These are phyloP conservation scores for Fusarium continuum DNA, from an alignment of 2,329 filamentous ascomycete species.

Conservation along the genomic window DNA sequence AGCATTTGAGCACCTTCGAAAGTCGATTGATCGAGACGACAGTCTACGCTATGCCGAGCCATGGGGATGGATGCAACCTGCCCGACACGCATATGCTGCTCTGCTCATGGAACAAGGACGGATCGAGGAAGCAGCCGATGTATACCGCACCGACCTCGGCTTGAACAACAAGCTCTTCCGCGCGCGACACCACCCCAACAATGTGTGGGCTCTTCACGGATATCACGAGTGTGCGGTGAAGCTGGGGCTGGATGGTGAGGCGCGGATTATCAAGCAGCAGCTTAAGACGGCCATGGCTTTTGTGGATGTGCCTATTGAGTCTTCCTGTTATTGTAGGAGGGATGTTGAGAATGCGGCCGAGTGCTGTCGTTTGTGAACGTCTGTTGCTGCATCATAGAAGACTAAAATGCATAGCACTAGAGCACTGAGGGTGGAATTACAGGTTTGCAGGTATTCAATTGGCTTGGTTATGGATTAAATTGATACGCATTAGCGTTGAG, in stretches of 20 bases:
- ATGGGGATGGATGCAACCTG: constrained; percentile 80
- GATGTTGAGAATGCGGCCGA: constrained; percentile 7
- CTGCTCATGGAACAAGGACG: constrained; percentile 71
- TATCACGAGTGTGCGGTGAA: constrained; percentile 72
- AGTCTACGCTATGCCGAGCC: constrained; percentile 74
- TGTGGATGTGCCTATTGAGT: constrained; percentile 66
- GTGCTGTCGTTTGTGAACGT: constrained; percentile 17
- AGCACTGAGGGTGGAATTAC: background rate
- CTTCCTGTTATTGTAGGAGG: constrained; percentile 42
- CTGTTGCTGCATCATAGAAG: background rate
- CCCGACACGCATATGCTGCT: constrained; percentile 73
- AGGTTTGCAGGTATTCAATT: no score
- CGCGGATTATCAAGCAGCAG: constrained; percentile 51
- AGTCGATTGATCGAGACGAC: constrained; percentile 66
- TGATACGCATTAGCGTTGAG: background rate
- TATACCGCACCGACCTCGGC: constrained; percentile 69
- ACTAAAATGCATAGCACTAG: background rate
- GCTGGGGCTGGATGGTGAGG: constrained; percentile 54
- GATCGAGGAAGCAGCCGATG: constrained; percentile 61
- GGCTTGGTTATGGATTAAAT: background rate
- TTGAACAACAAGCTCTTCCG: constrained; percentile 66
- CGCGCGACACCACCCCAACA: constrained; percentile 71
- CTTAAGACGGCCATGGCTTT: constrained; percentile 61
- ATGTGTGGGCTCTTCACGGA: constrained; percentile 78
- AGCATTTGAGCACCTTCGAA: constrained; percentile 66